Evolutionary conservation across 345 rosid genomes (phyloP).

Genomic region (Acer negundo): DNA sequence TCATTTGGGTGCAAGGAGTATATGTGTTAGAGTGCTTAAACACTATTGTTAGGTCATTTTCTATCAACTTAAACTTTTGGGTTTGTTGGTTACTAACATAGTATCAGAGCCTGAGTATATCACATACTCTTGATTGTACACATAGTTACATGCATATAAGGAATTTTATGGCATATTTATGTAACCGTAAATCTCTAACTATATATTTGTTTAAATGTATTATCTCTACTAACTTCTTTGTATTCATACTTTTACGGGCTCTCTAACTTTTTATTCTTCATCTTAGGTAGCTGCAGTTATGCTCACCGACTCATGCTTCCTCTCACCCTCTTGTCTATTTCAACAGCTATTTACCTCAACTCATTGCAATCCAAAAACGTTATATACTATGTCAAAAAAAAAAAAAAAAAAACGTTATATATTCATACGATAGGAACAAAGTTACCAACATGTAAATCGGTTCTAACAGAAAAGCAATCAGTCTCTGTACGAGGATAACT

Average conservation of each 20-base stretch:
- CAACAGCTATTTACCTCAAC: neutral
- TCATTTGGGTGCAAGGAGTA: no score
- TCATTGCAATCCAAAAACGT: neutral
- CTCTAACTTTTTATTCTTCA: neutral
- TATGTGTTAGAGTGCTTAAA: no score
- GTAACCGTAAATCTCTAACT: neutral
- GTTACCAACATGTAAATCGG: slow-evolving; percentile 87
- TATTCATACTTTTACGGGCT: neutral
- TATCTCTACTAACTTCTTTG: neutral
- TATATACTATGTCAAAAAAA: neutral
- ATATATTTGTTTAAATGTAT: neutral
- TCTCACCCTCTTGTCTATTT: neutral
- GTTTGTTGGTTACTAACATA: no score
- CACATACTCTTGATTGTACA: neutral
- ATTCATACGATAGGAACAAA: slow-evolving; percentile 23
- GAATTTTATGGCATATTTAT: neutral
- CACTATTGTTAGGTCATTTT: no score
- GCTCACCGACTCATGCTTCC: no score
- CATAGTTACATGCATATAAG: neutral
- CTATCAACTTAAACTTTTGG: no score
- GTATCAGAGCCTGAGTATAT: no score
- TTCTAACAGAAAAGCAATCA: slow-evolving; percentile 79
- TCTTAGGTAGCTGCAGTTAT: neutral
- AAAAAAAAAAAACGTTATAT: neutral
- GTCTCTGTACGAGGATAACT: slow-evolving; percentile 99